These are phyloP conservation scores for Dryas octopetala DNA, from an alignment of 306 rosid species.

Conservation along the genomic window DNA sequence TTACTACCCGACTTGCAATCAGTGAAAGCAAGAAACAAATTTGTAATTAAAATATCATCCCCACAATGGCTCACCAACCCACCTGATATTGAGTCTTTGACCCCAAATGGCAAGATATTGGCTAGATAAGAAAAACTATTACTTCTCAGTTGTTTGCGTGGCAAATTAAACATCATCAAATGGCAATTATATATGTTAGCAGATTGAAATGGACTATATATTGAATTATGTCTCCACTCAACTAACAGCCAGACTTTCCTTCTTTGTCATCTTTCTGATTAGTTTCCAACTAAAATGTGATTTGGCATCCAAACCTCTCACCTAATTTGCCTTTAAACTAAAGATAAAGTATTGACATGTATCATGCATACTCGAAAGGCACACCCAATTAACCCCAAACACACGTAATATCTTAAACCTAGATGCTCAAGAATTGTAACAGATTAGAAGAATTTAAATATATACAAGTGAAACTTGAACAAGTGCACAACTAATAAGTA, in stretches of 20 bases:
- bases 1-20: not conserved
- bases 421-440: conserved; percentile 7
- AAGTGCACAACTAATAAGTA: not conserved
- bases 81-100: conserved; percentile 7
- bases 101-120: not conserved
- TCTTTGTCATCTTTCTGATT: not conserved
- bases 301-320: conserved; percentile 1
- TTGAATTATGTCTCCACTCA: conserved; percentile 15
- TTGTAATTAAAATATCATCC: not conserved
- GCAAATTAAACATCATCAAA: conserved; percentile 25
- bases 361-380: conserved; percentile 23
- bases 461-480: not conserved
- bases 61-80: conserved; percentile 10
- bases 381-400: conserved; percentile 16
- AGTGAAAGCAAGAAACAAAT: conserved; percentile 12
- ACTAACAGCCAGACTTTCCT: conserved; percentile 15
- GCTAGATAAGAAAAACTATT: not conserved
- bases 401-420: conserved; percentile 25
- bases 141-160: not conserved
- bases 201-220: not conserved
- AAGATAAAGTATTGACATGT: conserved; percentile 28
- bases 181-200: conserved; percentile 6
- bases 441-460: not conserved
- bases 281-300: conserved; percentile 24
- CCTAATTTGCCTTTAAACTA: conserved; percentile 25